Conservation (phyloP, 306 rosid genomes). For the Geum urbanum region DNA sequence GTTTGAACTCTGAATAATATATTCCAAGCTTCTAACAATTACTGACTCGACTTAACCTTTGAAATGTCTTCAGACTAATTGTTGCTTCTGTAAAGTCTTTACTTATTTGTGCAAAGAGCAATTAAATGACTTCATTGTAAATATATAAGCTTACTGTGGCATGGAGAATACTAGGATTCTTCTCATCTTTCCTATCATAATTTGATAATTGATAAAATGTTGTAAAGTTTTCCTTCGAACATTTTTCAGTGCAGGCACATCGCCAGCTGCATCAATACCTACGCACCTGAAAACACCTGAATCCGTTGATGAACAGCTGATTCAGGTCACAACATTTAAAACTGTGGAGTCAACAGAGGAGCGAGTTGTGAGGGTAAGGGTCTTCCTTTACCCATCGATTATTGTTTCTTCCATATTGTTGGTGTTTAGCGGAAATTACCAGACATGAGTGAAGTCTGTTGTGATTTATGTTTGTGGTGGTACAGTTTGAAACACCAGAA, state of each 20-base stretch:
- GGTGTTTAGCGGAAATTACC: constrained; percentile 13
- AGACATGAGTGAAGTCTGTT: background rate
- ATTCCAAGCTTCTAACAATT: background rate
- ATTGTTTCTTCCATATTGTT: constrained; percentile 1
- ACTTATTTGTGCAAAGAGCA: background rate
- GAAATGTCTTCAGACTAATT: background rate
- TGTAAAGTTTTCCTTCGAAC: constrained; percentile 19
- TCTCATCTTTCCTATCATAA: background rate
- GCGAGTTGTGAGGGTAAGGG: constrained; percentile 59
- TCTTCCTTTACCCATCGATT: constrained; percentile 6
- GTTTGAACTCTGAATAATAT: background rate
- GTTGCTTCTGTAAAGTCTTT: background rate
- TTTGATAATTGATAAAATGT: background rate
- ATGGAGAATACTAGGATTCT: background rate
- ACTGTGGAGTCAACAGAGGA: constrained; percentile 43
- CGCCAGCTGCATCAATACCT: constrained; percentile 25
- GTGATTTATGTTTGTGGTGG: constrained; percentile 3
- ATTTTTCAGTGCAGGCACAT: constrained; percentile 49
- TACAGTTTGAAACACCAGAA: constrained; percentile 53
- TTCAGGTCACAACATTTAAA: constrained; percentile 41
- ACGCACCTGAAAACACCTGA: constrained; percentile 34
- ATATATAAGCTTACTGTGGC: background rate
- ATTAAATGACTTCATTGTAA: background rate
- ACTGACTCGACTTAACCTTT: background rate
- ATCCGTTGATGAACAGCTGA: constrained; percentile 22